A percentile compares a stretch with the other conserved stretches of the same genome.
phyloP scores from a whole-genome alignment of 805 yeast genomes.

The Candida xyloterini region DNA sequence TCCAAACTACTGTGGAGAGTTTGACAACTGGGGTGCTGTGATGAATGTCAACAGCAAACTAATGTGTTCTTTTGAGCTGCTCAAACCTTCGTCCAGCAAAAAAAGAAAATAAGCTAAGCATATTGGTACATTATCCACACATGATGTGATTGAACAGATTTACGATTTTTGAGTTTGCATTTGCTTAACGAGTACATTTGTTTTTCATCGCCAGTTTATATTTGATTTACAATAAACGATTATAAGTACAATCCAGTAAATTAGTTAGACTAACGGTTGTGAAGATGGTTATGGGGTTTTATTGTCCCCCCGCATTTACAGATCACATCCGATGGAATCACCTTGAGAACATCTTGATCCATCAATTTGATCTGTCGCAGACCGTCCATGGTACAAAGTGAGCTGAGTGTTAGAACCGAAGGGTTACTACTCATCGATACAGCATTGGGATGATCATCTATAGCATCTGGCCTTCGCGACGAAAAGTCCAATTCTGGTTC shows the following conservation, averaged over 20 bases:
- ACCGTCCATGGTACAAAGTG: slow-evolving; percentile 26
- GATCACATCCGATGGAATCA: slow-evolving; percentile 26
- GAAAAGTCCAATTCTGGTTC: slow-evolving; percentile 1
- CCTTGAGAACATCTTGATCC: slow-evolving; percentile 20
- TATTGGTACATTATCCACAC: background rate
- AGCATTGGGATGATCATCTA: background rate
- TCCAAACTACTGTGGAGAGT: slow-evolving; percentile 82
- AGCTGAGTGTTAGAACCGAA: slow-evolving; percentile 17
- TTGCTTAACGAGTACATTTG: slow-evolving; percentile 7
- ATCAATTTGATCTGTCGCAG: slow-evolving; percentile 20
- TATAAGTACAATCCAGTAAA: background rate
- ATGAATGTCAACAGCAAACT: slow-evolving; percentile 68
- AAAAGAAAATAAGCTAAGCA: slow-evolving; percentile 10
- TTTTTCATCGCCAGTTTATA: slow-evolving; percentile 8
- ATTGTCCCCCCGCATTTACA: slow-evolving; percentile 24
- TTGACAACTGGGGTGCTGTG: slow-evolving; percentile 76
- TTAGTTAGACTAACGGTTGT: slow-evolving; percentile 1
- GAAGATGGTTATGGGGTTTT: slow-evolving; percentile 18
- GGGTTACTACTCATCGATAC: slow-evolving; percentile 10
- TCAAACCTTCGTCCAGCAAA: slow-evolving; percentile 46
- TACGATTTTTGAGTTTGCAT: slow-evolving; percentile 8
- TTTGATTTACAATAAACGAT: slow-evolving; percentile 9
- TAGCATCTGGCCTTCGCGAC: background rate
- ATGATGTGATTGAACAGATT: slow-evolving; percentile 1
- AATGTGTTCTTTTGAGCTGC: slow-evolving; percentile 68